Base-by-base conservation (phyloP, 2,329 filamentous ascomycete genomes). In the Trichophyton equinum region DNA sequence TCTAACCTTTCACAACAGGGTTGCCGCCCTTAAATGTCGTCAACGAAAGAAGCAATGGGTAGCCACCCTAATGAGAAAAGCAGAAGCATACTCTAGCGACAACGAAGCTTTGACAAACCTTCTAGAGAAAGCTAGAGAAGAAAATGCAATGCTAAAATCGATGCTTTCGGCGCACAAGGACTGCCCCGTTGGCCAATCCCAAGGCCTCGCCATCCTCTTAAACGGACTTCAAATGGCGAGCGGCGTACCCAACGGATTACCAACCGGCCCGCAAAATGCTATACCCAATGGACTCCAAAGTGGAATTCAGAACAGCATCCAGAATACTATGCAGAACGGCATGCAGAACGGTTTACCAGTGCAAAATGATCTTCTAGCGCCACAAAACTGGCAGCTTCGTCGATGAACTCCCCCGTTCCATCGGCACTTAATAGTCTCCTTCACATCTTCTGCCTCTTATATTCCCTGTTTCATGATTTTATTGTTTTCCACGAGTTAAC, bases 21-120 rank as follows among this genome's bases (percentile, higher is more conserved):
- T 99, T 65, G 94, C 94, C 64, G 94, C 94, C 2, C 80, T 99
- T 62, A 99, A 99, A 72, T 99, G 94, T 75, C 87, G 94, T 63
- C 94, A 99, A 74, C 85, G 94, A 20, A 99, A 99, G 81, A 99
- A 99, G 81, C 94, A 97, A 72, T 99, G 94, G 94, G 82, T 97
- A 62, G 88, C 89, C 36, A 97, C 96, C 67, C 81, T 99, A 1
- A 94, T 99, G 73, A 84, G 84, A 61, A 97, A 97, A 74, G 92
- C 97, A 15, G 94, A 99, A 73, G 81, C 95, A 66, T 97, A 91
- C 70, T 91, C 87, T 64, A 86, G 82, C 0, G 94, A 99, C 74
- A 97, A 97, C 65, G 94, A 99, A 70, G 85, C 85, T 1, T 80
- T 99, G 38, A 89, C 86, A 18, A 81, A 85, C 2, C 92, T 94